Conservation (phyloP, 768 basidiomycete genomes). For the Dacryopinax primogenitus region DNA sequence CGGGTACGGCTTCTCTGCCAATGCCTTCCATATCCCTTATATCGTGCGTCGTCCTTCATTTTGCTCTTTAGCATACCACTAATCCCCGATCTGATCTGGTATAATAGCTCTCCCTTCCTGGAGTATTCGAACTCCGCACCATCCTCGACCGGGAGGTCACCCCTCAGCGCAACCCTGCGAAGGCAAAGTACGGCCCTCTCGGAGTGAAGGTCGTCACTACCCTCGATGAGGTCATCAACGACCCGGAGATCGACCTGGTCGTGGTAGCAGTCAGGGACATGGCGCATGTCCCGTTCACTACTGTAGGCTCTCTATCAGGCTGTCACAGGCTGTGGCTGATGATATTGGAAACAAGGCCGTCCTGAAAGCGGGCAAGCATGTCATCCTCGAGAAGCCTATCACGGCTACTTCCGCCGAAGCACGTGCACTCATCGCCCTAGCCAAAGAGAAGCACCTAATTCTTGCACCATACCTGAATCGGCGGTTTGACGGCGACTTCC, state of each 20-base stretch:
- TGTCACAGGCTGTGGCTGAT: background rate
- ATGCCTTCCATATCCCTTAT: constrained; percentile 17
- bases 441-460: constrained; percentile 12
- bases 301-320: constrained; percentile 7
- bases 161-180: constrained; percentile 6
- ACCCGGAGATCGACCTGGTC: constrained; percentile 16
- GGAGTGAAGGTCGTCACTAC: constrained; percentile 16
- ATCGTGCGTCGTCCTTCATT: constrained; percentile 10
- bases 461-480: constrained; percentile 18
- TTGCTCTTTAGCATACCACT: background rate
- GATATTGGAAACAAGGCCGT: background rate
- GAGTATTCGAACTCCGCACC: constrained; percentile 15
- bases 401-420: constrained; percentile 16
- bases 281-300: constrained; percentile 13
- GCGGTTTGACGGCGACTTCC: constrained; percentile 15
- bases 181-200: constrained; percentile 10
- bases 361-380: background rate
- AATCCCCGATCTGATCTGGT: background rate
- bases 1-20: constrained; percentile 16
- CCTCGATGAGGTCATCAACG: constrained; percentile 14
- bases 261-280: constrained; percentile 10
- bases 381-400: constrained; percentile 19
- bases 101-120: constrained; percentile 13
- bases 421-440: constrained; percentile 15
- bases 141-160: constrained; percentile 17